phyloP scores from a whole-genome alignment of 2,329 filamentous ascomycete species.

The Simplicillium sp. region DNA sequence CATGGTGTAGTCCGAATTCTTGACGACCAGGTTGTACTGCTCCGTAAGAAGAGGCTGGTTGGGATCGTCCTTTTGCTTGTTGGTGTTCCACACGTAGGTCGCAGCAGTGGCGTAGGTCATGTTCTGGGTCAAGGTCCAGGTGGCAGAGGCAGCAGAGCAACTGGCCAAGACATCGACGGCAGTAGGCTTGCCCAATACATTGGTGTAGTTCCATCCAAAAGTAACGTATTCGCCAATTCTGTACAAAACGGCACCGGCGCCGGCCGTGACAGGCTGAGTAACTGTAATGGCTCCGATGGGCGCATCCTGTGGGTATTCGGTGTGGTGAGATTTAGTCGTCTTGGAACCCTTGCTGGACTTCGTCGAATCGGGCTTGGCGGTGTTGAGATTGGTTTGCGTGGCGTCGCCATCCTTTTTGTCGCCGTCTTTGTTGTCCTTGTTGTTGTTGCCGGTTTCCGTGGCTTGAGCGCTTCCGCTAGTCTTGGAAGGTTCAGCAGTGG shows the following conservation, averaged over 20 bases:
- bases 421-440: conserved; percentile 4
- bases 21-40: conserved; percentile 52
- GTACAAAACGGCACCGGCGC: conserved; percentile 39
- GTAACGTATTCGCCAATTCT: conserved; percentile 52
- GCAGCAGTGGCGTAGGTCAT: conserved; percentile 46
- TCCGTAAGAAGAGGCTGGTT: conserved; percentile 39
- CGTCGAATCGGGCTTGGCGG: conserved; percentile 16
- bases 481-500: not conserved
- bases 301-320: conserved; percentile 33
- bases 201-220: conserved; percentile 58
- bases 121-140: conserved; percentile 55
- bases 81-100: conserved; percentile 50
- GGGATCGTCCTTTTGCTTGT: conserved; percentile 33
- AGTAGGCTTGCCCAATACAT: conserved; percentile 45
- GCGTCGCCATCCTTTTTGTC: conserved; percentile 13
- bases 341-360: conserved; percentile 14
- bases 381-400: conserved; percentile 30
- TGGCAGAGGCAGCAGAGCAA: conserved; percentile 39
- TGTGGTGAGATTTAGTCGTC: conserved; percentile 13
- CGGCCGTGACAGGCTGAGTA: conserved; percentile 37
- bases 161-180: conserved; percentile 51
- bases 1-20: conserved; percentile 44
- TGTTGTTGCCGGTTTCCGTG: conserved; percentile 5
- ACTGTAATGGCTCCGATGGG: conserved; percentile 43
- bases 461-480: conserved; percentile 3